Conservation (phyloP, 257 asterid genomes). For the Ballota nigra region DNA sequence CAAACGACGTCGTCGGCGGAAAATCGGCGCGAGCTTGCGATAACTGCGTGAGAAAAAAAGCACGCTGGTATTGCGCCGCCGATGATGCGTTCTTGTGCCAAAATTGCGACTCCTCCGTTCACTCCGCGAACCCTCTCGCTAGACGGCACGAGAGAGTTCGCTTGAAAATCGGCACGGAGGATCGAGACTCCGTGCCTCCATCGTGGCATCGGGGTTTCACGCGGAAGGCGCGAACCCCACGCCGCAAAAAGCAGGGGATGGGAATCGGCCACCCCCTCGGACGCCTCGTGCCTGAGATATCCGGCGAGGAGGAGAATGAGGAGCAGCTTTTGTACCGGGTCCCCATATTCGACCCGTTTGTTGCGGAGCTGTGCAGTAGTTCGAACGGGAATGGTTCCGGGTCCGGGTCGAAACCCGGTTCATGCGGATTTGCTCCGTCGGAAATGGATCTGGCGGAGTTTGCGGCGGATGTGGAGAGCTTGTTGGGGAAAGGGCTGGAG, state of each 20-base stretch:
- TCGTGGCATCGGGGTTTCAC: conserved; percentile 70
- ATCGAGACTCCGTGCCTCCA: conserved; percentile 27
- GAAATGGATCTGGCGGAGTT: conserved; percentile 83
- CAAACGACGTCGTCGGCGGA: conserved; percentile 51
- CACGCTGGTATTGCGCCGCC: conserved; percentile 76
- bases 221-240: conserved; percentile 64
- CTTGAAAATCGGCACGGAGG: conserved; percentile 33
- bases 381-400: background rate
- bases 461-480: conserved; percentile 74
- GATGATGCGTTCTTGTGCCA: conserved; percentile 90
- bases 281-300: conserved; percentile 59
- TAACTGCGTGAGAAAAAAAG: conserved; percentile 56
- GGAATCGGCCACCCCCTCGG: conserved; percentile 17
- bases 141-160: conserved; percentile 75
- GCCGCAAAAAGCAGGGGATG: conserved; percentile 26
- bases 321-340: conserved; percentile 72
- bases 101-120: conserved; percentile 66
- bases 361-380: conserved; percentile 37
- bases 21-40: conserved; percentile 78
- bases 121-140: conserved; percentile 78
- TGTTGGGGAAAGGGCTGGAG: conserved; percentile 75
- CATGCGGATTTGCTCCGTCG: conserved; percentile 48
- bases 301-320: conserved; percentile 55
- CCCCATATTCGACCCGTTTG: conserved; percentile 62
- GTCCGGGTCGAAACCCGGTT: conserved; percentile 25